Conservation (phyloP, 495 filamentous ascomycete genomes). For the Podospora didyma region DNA sequence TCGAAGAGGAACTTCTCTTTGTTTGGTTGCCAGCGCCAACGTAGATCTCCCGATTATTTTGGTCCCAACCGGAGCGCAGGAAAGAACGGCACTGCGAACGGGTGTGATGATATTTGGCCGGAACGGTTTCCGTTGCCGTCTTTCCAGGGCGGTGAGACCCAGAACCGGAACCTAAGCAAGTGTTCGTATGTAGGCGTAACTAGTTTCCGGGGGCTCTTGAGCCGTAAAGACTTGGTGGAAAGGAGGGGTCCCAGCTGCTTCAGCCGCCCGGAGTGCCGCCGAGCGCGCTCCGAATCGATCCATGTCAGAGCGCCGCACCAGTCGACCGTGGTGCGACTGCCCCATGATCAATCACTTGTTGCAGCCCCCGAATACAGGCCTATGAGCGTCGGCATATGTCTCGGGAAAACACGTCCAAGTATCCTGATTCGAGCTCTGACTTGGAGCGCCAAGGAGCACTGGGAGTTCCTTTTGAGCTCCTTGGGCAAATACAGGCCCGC, state of each 20-base stretch:
- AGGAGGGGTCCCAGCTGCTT: background rate
- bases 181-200: no score
- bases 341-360: no score
- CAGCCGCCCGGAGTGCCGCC: conserved; percentile 2
- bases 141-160: no score
- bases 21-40: background rate
- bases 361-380: background rate
- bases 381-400: background rate
- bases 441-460: background rate
- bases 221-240: background rate
- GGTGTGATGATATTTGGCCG: no score
- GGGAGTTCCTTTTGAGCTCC: background rate
- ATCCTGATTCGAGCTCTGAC: background rate
- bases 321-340: no score
- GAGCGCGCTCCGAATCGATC: background rate
- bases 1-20: background rate
- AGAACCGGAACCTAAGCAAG: no score
- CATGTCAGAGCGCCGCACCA: no score
- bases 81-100: background rate
- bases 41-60: background rate
- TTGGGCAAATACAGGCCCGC: background rate
- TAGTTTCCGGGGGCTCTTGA: no score
- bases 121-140: no score
- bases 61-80: background rate
- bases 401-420: background rate